Conservation (phyloP, 75 land plant genomes). For the Azolla pinnata region DNA sequence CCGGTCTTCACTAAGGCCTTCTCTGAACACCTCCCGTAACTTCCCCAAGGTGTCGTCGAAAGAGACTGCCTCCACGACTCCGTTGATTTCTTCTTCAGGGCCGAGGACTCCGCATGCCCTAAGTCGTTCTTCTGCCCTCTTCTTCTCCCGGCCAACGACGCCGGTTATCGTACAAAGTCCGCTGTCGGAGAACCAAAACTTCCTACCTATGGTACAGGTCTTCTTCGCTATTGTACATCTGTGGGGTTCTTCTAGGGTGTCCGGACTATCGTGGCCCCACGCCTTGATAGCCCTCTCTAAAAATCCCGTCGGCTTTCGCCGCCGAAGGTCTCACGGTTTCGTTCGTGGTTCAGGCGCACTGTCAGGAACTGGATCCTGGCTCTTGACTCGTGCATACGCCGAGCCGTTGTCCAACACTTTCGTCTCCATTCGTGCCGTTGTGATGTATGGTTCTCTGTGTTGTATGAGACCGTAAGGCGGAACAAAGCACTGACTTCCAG, state of each 20-base stretch:
- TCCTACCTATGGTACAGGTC: neutral
- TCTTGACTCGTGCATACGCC: conserved; percentile 5
- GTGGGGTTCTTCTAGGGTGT: neutral
- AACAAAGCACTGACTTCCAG: no score
- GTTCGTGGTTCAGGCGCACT: neutral
- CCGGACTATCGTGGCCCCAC: neutral
- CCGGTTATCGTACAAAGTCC: no score
- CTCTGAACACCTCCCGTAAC: neutral
- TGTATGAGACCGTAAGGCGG: no score
- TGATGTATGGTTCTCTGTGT: no score
- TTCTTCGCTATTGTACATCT: neutral
- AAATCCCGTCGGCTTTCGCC: no score
- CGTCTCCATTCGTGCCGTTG: no score
- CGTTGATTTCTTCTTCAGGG: neutral
- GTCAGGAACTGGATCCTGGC: conserved; percentile 7
- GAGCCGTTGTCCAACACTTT: no score
- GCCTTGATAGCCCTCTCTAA: neutral
- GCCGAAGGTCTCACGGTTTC: neutral
- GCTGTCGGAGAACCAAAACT: neutral
- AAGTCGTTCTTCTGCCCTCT: no score
- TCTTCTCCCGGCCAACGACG: no score
- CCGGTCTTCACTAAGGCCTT: neutral
- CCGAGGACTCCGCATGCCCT: no score
- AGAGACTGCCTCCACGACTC: neutral
- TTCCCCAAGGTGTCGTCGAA: neutral